phyloP scores from a whole-genome alignment of 306 rosid genomes.

The Cyclanthera cordifolia region DNA sequence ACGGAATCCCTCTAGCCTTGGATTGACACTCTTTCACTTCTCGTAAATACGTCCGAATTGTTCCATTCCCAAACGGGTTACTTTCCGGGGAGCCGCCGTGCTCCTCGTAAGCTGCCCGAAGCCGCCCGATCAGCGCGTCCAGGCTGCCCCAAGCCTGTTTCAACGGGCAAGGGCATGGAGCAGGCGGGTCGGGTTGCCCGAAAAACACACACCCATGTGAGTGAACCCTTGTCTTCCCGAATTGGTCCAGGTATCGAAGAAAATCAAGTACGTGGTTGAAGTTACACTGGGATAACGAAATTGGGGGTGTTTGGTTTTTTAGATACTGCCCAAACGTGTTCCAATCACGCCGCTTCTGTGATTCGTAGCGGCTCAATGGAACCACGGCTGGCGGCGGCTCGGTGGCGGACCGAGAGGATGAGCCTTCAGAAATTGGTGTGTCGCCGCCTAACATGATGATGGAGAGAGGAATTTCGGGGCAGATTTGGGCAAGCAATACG shows the following conservation, averaged over 20 bases:
- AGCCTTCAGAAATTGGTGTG: slow-evolving; percentile 31
- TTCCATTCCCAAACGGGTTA: slow-evolving; percentile 74
- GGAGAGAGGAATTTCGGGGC: slow-evolving; percentile 16
- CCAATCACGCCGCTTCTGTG: slow-evolving; percentile 84
- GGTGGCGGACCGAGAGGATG: slow-evolving; percentile 17
- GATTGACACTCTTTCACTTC: slow-evolving; percentile 83
- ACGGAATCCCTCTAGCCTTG: slow-evolving; percentile 76
- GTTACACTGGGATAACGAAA: slow-evolving; percentile 56
- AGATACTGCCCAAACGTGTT: slow-evolving; percentile 79
- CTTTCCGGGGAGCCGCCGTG: slow-evolving; percentile 64
- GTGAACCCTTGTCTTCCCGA: slow-evolving; percentile 89
- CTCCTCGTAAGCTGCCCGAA: slow-evolving; percentile 78
- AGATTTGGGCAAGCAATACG: slow-evolving; percentile 14
- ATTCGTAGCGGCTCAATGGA: slow-evolving; percentile 68
- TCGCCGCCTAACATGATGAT: slow-evolving; percentile 33
- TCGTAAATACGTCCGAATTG: slow-evolving; percentile 64
- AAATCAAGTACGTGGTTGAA: slow-evolving; percentile 74
- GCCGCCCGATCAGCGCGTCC: slow-evolving; percentile 79
- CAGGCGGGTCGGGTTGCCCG: slow-evolving; percentile 91
- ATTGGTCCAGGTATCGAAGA: slow-evolving; percentile 80
- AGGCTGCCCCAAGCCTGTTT: slow-evolving; percentile 94
- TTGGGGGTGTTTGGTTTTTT: slow-evolving; percentile 57
- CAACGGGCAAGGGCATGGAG: slow-evolving; percentile 78
- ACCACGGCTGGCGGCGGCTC: slow-evolving; percentile 7
- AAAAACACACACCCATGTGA: slow-evolving; percentile 66